Evolutionary conservation across 148 eudicot species (phyloP).

Genomic region (Amaranthus hypochondriacus): DNA sequence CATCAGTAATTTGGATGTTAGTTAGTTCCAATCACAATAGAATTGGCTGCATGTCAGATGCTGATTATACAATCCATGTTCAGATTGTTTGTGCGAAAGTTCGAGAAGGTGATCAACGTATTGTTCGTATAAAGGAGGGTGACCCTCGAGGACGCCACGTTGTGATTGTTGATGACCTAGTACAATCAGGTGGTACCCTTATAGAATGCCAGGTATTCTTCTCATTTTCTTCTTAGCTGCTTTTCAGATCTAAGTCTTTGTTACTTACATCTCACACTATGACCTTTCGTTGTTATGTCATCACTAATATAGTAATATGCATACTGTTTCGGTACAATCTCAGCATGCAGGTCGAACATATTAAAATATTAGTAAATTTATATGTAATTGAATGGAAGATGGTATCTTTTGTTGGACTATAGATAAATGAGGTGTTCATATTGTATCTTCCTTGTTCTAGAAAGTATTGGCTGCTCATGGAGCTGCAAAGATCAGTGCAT

Average conservation of each 20-base stretch:
- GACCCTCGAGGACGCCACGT: slow-evolving; percentile 96
- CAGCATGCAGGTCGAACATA: no score
- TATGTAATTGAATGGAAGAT: neutral
- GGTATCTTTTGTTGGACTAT: neutral
- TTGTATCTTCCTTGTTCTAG: slow-evolving; percentile 23
- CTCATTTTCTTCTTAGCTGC: neutral
- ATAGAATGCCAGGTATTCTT: slow-evolving; percentile 80
- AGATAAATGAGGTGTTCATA: neutral
- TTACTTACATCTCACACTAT: neutral
- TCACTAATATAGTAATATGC: neutral
- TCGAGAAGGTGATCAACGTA: slow-evolving; percentile 91
- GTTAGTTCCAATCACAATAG: neutral
- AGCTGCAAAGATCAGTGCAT: slow-evolving; percentile 89
- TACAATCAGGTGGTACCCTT: slow-evolving; percentile 95
- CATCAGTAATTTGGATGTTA: neutral
- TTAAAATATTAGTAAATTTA: neutral
- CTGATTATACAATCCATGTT: slow-evolving; percentile 3
- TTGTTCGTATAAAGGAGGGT: slow-evolving; percentile 95
- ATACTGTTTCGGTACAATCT: no score
- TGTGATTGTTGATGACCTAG: slow-evolving; percentile 97
- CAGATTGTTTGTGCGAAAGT: slow-evolving; percentile 95
- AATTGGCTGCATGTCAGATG: neutral
- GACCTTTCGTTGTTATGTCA: neutral
- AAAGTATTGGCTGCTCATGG: slow-evolving; percentile 98
- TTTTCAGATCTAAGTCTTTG: neutral